Evolutionary conservation across 2,329 filamentous ascomycete genomes (phyloP).

Genomic region (Teratosphaeria zuluensis): DNA sequence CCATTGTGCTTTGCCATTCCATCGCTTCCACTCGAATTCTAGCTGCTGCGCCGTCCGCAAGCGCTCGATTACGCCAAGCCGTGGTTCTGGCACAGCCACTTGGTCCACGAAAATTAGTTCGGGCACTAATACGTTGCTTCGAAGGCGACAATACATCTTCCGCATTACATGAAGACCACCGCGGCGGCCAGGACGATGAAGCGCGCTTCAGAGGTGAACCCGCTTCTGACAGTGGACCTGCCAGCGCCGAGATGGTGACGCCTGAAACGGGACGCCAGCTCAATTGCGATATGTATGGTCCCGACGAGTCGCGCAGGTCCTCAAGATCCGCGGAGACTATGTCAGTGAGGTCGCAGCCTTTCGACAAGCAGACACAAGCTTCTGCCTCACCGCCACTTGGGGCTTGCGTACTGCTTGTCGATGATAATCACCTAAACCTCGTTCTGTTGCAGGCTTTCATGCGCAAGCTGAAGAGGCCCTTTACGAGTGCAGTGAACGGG

Average conservation of each 20-base stretch:
- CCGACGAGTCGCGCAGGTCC: neutral
- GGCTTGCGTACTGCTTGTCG: constrained; percentile 18
- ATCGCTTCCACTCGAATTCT: neutral
- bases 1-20: neutral
- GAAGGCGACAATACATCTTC: neutral
- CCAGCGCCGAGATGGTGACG: neutral
- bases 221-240: neutral
- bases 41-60: neutral
- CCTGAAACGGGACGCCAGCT: neutral
- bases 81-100: neutral
- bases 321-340: neutral
- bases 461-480: constrained; percentile 9
- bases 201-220: neutral
- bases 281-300: neutral
- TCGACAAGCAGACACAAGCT: neutral
- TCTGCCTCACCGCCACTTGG: neutral
- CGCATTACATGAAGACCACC: neutral
- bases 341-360: neutral
- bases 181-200: neutral
- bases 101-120: neutral
- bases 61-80: neutral
- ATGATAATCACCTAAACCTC: constrained; percentile 27
- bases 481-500: constrained; percentile 9
- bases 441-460: constrained; percentile 13
- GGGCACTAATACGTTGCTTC: neutral